Conservation (phyloP, 2,329 filamentous ascomycete species). For the Fusarium pseudonygamai region DNA sequence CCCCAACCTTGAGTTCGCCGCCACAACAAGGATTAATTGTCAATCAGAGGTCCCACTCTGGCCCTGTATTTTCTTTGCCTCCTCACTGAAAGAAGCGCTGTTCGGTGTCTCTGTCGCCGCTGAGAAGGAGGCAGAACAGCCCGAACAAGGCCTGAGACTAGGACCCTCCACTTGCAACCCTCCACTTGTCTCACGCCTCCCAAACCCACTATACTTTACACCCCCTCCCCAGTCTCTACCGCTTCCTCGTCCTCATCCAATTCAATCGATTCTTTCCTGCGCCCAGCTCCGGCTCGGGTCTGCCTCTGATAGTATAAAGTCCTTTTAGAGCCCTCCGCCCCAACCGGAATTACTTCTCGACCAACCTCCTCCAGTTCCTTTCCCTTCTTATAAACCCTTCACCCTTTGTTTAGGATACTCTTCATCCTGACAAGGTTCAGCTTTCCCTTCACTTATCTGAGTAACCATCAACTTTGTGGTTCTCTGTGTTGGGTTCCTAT, state of each 20-base stretch:
- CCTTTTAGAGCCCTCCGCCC: constrained; percentile 41
- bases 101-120: constrained; percentile 12
- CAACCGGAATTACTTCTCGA: constrained; percentile 27
- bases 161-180: constrained; percentile 28
- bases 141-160: neutral
- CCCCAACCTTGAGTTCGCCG: constrained; percentile 28
- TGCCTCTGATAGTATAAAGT: constrained; percentile 43
- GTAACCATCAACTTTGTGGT: constrained; percentile 31
- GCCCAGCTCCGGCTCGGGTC: constrained; percentile 34
- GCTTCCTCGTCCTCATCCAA: constrained; percentile 29
- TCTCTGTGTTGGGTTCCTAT: constrained; percentile 29
- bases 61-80: constrained; percentile 15
- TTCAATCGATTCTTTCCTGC: constrained; percentile 19
- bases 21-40: constrained; percentile 24
- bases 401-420: constrained; percentile 32
- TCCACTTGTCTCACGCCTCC: constrained; percentile 40
- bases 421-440: constrained; percentile 27
- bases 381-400: neutral
- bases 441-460: constrained; percentile 23
- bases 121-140: constrained; percentile 1
- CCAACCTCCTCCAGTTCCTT: constrained; percentile 26
- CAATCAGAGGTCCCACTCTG: constrained; percentile 4
- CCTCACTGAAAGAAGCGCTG: constrained; percentile 11
- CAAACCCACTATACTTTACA: constrained; percentile 9
- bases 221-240: constrained; percentile 30